These are phyloP conservation scores for Echria macrotheca DNA, from an alignment of 495 filamentous ascomycete species.

Conservation along the genomic window DNA sequence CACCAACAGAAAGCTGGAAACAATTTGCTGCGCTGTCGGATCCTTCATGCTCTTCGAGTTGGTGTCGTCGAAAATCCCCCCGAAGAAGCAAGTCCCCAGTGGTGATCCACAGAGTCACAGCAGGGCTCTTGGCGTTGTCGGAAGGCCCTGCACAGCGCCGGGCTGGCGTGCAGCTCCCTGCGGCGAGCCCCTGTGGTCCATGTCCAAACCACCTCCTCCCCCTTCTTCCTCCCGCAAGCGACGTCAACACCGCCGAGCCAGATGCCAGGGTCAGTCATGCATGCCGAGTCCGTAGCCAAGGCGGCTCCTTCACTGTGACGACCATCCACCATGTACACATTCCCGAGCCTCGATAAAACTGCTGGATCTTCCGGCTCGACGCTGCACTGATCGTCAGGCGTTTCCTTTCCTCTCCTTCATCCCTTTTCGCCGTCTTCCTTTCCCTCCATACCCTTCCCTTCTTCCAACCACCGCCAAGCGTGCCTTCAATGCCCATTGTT, in stretches of 20 bases:
- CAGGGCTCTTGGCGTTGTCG: not conserved
- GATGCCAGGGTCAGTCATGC: constrained; percentile 6
- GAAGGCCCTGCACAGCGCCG: not conserved
- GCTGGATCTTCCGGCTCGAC: constrained; percentile 7
- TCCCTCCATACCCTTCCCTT: not conserved
- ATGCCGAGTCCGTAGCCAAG: constrained; percentile 9
- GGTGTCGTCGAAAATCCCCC: too few species aligned
- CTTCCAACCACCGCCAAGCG: constrained; percentile 2
- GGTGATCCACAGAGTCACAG: not conserved
- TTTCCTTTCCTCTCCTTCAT: constrained; percentile 10
- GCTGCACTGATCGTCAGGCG: constrained; percentile 14
- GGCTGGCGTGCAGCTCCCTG: constrained; percentile 9
- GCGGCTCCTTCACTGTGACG: constrained; percentile 2
- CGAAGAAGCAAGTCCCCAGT: too few species aligned
- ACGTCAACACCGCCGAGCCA: constrained; percentile 7
- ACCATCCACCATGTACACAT: not conserved
- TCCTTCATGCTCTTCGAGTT: not conserved
- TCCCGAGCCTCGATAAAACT: constrained; percentile 2
- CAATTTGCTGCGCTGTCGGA: not conserved
- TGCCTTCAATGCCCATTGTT: constrained; percentile 1
- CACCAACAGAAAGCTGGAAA: not conserved
- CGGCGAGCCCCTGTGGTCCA: constrained; percentile 6
- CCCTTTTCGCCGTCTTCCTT: constrained; percentile 1
- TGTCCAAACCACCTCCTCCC: constrained; percentile 1
- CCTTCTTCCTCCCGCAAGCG: not conserved